phyloP scores from a whole-genome alignment of 2,329 filamentous ascomycete species.

The Penicillium sp. region DNA sequence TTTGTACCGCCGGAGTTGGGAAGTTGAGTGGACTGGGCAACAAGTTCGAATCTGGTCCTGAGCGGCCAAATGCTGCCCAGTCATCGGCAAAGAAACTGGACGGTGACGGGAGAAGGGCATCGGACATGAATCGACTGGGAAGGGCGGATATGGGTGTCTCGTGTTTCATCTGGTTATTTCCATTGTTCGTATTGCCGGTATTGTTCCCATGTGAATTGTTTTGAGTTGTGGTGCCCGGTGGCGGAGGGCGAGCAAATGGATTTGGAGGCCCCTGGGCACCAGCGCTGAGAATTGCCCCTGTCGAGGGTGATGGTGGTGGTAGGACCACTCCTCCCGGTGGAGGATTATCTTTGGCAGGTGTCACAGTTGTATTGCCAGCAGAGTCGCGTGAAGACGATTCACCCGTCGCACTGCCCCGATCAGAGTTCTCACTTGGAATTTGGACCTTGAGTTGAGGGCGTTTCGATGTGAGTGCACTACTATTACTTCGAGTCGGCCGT shows the following conservation, averaged over 20 bases:
- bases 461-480: conserved; percentile 61
- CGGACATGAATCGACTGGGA: conserved; percentile 83
- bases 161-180: conserved; percentile 33
- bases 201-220: conserved; percentile 42
- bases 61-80: conserved; percentile 70
- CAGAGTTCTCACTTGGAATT: conserved; percentile 86
- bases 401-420: conserved; percentile 66
- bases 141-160: conserved; percentile 90
- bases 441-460: conserved; percentile 86
- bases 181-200: conserved; percentile 10
- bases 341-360: conserved; percentile 57
- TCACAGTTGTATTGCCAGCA: conserved; percentile 56
- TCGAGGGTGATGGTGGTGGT: conserved; percentile 87
- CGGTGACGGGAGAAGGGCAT: conserved; percentile 82
- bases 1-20: conserved; percentile 63
- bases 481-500: conserved; percentile 69
- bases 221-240: conserved; percentile 50
- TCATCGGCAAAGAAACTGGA: conserved; percentile 81
- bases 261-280: conserved; percentile 91
- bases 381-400: conserved; percentile 63
- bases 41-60: conserved; percentile 68
- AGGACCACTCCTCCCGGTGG: conserved; percentile 71
- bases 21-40: conserved; percentile 90
- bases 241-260: conserved; percentile 83
- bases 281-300: conserved; percentile 77